A percentile compares a stretch with the other conserved stretches of the same genome.
Conservation (phyloP, 1,139 yeast species). For the Geotrichum cucujoidarum region DNA sequence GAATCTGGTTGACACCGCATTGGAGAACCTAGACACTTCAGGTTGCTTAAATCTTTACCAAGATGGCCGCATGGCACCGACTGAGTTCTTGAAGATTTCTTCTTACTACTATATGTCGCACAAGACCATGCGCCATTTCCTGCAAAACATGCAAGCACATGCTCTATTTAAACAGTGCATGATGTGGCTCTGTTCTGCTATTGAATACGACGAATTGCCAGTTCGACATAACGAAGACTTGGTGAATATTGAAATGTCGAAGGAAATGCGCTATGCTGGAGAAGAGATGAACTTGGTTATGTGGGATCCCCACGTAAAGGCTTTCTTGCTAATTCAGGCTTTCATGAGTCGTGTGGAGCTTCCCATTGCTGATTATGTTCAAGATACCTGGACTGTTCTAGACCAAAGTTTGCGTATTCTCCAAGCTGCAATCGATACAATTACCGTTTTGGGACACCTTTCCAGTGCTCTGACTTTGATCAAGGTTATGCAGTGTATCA, state of each 20-base stretch:
- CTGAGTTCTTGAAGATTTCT: constrained; percentile 79
- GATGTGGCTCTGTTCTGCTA: constrained; percentile 67
- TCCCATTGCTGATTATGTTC: constrained; percentile 93
- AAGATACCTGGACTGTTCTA: constrained; percentile 86
- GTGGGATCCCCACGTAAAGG: constrained; percentile 95
- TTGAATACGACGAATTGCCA: constrained; percentile 88
- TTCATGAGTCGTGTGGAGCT: constrained; percentile 75
- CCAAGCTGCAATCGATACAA: constrained; percentile 87
- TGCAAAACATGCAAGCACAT: constrained; percentile 47
- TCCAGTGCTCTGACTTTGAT: constrained; percentile 57
- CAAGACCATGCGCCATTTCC: constrained; percentile 69
- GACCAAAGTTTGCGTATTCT: constrained; percentile 92
- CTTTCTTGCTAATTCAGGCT: constrained; percentile 81
- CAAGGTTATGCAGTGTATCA: constrained; percentile 75
- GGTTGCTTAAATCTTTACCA: constrained; percentile 59
- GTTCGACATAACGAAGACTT: constrained; percentile 94
- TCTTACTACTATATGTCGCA: constrained; percentile 94
- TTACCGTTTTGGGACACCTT: constrained; percentile 76
- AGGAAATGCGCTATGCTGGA: constrained; percentile 69
- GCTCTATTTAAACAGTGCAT: constrained; percentile 67
- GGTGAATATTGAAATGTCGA: constrained; percentile 85
- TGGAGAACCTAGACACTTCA: constrained; percentile 64
- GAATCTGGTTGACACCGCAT: constrained; percentile 62
- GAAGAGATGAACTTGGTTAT: constrained; percentile 52
- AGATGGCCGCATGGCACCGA: constrained; percentile 49